Evolutionary conservation across 768 basidiomycete genomes (phyloP), one percentile per base, ranked within the genome.

Genomic region (Leccinellum luteum): DNA sequence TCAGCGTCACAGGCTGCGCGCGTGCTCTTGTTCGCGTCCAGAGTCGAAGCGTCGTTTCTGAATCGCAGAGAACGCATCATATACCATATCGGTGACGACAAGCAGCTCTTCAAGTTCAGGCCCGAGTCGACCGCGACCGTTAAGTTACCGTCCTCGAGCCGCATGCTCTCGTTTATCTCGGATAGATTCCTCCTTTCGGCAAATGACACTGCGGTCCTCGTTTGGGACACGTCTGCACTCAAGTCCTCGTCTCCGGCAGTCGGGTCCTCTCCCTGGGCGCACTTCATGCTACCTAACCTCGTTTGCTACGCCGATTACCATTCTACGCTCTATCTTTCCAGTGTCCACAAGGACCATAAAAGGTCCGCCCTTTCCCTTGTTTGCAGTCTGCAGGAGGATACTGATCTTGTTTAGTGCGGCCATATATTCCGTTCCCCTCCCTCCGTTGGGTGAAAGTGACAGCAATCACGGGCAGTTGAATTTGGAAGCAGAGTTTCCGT

Each of bases 131-230:
- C 44, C 38, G n/a, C 21, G 44, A 35, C 32, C 28, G 5, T 52
- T 7, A 25, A 25, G 25, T 28, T 56, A 1, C 43, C 47, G 4
- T 50, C 15, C 51, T 52, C 61, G 13, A 56, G 56, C 57, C 50
- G 51, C 48, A 45, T 49, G 17, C 54, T 69, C 30, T 19, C 51
- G 0, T 69, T 70, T 28, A 41, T 70, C n/a, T 58, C 59, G 3
- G 65, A 65, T 44, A 56, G 56, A 2, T 64, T 71, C 38, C 30
- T 69, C 4, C 58, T 71, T 23, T 59, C 60, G 8, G 68, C 55
- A 48, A 52, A 59, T 41, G 51, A 17, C 3, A 49, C 32, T 10
- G 23, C 52, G 2, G 43, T 57, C 19, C 47, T 62, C 17, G 43
- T 70, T 27, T 71, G 69, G 65, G 58, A 63, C 17, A 45, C 56